Conservation (phyloP, 768 basidiomycete species). For the Sarcodon aspratus region DNA sequence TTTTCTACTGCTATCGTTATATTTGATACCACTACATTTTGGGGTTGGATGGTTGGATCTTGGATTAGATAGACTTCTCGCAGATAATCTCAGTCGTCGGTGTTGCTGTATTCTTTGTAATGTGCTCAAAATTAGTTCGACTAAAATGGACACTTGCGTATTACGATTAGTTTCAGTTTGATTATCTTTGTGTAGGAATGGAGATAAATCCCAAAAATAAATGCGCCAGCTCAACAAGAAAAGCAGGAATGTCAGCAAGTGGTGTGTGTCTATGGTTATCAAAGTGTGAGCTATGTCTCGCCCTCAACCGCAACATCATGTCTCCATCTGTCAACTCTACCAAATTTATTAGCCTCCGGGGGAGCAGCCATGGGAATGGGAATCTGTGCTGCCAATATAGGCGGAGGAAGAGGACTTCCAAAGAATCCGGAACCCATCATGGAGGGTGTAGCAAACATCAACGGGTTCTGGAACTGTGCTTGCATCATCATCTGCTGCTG, state of each 20-base stretch:
- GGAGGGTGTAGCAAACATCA: constrained; percentile 58
- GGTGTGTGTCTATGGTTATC: not conserved
- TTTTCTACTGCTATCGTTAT: constrained; percentile 12
- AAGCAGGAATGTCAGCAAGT: not conserved
- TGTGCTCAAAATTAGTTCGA: too few species aligned
- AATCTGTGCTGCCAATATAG: too few species aligned
- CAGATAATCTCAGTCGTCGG: too few species aligned
- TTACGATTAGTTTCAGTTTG: too few species aligned
- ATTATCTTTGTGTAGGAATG: too few species aligned
- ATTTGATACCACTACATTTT: not conserved
- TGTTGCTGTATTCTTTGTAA: too few species aligned
- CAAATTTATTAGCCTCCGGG: constrained; percentile 59
- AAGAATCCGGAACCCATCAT: constrained; percentile 69
- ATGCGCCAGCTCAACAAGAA: constrained; percentile 6
- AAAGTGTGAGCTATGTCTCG: constrained; percentile 13
- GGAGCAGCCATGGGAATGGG: constrained; percentile 29
- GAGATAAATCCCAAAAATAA: constrained; percentile 4
- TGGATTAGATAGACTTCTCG: too few species aligned
- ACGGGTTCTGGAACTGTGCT: constrained; percentile 62
- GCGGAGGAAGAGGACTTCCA: constrained; percentile 30
- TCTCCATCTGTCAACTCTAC: constrained; percentile 72
- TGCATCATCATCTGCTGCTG: constrained; percentile 63
- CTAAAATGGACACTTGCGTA: too few species aligned
- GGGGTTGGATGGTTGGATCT: not conserved
- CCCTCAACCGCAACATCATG: constrained; percentile 67